These are phyloP conservation scores for Penicillium sp. DNA, from an alignment of 2,329 filamentous ascomycete species.

Conservation along the genomic window DNA sequence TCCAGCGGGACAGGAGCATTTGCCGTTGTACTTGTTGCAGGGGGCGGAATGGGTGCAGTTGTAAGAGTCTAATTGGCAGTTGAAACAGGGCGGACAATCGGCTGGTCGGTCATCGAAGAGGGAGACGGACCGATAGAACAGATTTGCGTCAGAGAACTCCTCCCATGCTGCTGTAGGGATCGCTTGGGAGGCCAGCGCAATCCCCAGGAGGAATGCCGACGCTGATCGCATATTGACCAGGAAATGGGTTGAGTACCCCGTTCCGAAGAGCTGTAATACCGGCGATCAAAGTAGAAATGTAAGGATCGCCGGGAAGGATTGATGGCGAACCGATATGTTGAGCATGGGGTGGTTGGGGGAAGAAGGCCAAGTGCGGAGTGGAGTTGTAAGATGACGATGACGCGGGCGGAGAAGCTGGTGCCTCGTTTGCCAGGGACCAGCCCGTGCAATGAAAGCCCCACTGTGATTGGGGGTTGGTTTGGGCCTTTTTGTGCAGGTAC, in stretches of 20 bases:
- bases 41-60: slow-evolving; percentile 85
- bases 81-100: slow-evolving; percentile 69
- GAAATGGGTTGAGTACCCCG: slow-evolving; percentile 7
- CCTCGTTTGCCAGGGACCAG: slow-evolving; percentile 16
- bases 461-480: background rate
- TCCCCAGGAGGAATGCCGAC: slow-evolving; percentile 22
- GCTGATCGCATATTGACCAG: slow-evolving; percentile 29
- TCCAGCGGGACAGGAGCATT: slow-evolving; percentile 87
- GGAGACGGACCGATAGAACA: slow-evolving; percentile 66
- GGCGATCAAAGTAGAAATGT: slow-evolving; percentile 8
- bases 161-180: slow-evolving; percentile 24
- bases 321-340: background rate
- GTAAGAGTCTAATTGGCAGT: slow-evolving; percentile 92
- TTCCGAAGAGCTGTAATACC: slow-evolving; percentile 1
- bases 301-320: slow-evolving; percentile 6
- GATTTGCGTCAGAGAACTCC: slow-evolving; percentile 61
- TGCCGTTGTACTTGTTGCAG: slow-evolving; percentile 87
- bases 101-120: slow-evolving; percentile 70
- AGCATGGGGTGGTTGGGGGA: slow-evolving; percentile 7
- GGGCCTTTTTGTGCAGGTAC: background rate
- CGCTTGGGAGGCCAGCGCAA: slow-evolving; percentile 27
- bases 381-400: slow-evolving; percentile 28
- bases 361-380: slow-evolving; percentile 8
- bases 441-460: background rate
- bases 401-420: slow-evolving; percentile 34